phyloP scores from a whole-genome alignment of 1,284 basidiomycete genomes.

The Stygiomarasmius scandens region DNA sequence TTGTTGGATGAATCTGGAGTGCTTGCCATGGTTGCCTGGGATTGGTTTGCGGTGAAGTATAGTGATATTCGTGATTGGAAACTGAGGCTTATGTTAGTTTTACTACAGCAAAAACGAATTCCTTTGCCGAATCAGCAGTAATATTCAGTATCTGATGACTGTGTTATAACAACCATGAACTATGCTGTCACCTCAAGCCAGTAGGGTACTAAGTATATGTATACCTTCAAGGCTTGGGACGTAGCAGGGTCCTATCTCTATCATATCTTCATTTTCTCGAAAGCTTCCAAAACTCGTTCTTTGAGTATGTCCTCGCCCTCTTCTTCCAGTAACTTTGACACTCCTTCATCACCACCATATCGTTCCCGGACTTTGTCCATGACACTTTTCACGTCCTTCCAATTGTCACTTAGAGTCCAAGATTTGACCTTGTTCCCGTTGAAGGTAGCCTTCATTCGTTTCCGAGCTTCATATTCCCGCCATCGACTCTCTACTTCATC shows the following conservation, averaged over 20 bases:
- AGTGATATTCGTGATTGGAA: too few species aligned
- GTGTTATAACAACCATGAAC: too few species aligned
- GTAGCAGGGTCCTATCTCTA: too few species aligned
- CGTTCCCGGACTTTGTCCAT: constrained; percentile 49
- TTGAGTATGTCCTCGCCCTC: constrained; percentile 35
- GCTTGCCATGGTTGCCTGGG: not conserved
- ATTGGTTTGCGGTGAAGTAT: too few species aligned
- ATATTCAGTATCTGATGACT: too few species aligned
- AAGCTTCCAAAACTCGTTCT: constrained; percentile 29
- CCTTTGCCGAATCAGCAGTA: too few species aligned
- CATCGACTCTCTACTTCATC: constrained; percentile 46
- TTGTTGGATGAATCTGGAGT: not conserved
- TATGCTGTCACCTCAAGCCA: too few species aligned
- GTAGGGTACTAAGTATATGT: too few species aligned
- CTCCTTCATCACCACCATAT: constrained; percentile 39
- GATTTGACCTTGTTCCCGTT: constrained; percentile 53
- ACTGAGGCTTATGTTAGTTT: too few species aligned
- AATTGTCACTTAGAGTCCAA: constrained; percentile 52
- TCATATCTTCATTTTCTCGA: constrained; percentile 16
- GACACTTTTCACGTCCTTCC: constrained; percentile 49
- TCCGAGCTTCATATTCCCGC: constrained; percentile 31
- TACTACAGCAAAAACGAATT: too few species aligned
- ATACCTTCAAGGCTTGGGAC: too few species aligned
- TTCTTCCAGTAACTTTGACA: constrained; percentile 33
- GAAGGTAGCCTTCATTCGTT: constrained; percentile 47